These are phyloP conservation scores for Cutaneotrichosporon sp. DNA, from an alignment of 1,284 basidiomycete genomes.

Conservation along the genomic window DNA sequence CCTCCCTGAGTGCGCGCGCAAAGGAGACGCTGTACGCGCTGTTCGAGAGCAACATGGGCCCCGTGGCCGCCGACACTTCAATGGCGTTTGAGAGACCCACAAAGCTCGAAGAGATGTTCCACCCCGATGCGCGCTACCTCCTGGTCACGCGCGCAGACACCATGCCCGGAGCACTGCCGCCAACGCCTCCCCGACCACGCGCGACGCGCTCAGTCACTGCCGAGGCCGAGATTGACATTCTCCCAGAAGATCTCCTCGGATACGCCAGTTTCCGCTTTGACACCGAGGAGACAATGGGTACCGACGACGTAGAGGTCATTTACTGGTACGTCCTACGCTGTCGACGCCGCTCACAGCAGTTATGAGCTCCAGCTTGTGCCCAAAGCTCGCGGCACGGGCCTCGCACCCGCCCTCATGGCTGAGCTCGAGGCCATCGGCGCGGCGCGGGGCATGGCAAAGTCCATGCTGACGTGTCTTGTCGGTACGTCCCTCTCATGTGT, in stretches of 20 bases:
- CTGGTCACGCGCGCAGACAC: not conserved
- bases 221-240: not conserved
- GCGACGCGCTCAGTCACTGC: not conserved
- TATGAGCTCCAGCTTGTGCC: constrained; percentile 41
- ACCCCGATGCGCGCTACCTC: constrained; percentile 33
- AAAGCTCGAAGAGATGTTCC: constrained; percentile 43
- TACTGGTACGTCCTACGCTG: constrained; percentile 33
- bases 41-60: constrained; percentile 36
- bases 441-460: constrained; percentile 35
- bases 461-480: constrained; percentile 45
- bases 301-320: constrained; percentile 35
- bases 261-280: constrained; percentile 46
- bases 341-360: constrained; percentile 20
- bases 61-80: constrained; percentile 24
- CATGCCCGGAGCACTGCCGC: constrained; percentile 21
- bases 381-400: constrained; percentile 22
- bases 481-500: constrained; percentile 21
- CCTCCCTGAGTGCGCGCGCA: constrained; percentile 8
- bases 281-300: constrained; percentile 40
- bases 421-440: constrained; percentile 35
- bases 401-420: constrained; percentile 31
- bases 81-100: constrained; percentile 23
- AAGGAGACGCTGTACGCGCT: constrained; percentile 28
- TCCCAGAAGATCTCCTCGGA: constrained; percentile 22
- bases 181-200: constrained; percentile 2